Evolutionary conservation across 495 filamentous ascomycete species (phyloP).

Genomic region (Hypoxylon fragiforme): DNA sequence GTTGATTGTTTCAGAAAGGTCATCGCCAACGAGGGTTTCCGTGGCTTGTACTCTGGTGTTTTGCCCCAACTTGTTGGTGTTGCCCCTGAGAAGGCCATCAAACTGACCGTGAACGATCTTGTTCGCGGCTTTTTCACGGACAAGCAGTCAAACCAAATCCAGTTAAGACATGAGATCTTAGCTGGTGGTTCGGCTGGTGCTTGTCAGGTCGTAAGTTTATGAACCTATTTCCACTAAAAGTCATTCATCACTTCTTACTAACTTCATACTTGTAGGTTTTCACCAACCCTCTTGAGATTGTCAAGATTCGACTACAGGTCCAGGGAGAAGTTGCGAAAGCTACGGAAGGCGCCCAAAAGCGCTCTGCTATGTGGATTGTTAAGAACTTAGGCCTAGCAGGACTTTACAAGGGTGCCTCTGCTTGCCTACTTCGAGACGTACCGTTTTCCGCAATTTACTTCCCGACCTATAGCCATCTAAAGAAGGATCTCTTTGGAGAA

Average conservation of each 20-base stretch:
- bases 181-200: conserved; percentile 89
- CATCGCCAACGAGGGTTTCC: conserved; percentile 86
- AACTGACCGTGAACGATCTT: conserved; percentile 95
- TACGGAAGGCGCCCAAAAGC: conserved; percentile 78
- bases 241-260: conserved; percentile 9
- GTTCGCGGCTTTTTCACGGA: conserved; percentile 78
- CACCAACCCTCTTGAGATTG: conserved; percentile 96
- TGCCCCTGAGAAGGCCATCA: conserved; percentile 98
- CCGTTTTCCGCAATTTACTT: conserved; percentile 99
- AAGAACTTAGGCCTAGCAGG: conserved; percentile 93
- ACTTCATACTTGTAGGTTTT: conserved; percentile 65
- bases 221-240: not conserved
- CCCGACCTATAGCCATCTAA: conserved; percentile 92
- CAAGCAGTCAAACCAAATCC: conserved; percentile 74
- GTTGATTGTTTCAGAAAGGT: conserved; percentile 92
- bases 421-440: conserved; percentile 92
- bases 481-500: conserved; percentile 92
- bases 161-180: conserved; percentile 70
- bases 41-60: conserved; percentile 89
- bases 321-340: conserved; percentile 94
- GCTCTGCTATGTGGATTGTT: conserved; percentile 97
- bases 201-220: conserved; percentile 87
- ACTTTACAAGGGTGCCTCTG: conserved; percentile 95
- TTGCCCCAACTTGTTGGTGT: conserved; percentile 95
- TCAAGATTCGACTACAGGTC: conserved; percentile 97